A percentile compares a stretch with the other conserved stretches of the same genome.
These are phyloP conservation scores for Sporothrix mexicana DNA, from an alignment of 2,329 filamentous ascomycete species.

Conservation along the genomic window DNA sequence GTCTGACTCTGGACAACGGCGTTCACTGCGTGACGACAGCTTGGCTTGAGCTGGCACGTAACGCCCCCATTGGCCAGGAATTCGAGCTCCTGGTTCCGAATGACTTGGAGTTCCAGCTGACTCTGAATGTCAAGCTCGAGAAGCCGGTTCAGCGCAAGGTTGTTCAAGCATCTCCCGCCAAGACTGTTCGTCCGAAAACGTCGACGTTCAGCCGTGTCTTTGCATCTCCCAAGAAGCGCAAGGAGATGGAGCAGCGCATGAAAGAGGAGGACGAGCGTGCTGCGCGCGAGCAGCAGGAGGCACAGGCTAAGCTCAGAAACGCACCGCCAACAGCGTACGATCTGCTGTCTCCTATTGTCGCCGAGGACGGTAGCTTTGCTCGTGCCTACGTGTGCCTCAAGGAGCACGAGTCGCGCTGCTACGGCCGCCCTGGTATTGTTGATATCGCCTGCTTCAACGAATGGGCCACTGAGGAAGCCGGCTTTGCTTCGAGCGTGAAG, in stretches of 20 bases:
- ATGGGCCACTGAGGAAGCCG: conserved; percentile 88
- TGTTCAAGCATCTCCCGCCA: conserved; percentile 60
- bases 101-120: conserved; percentile 98
- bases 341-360: conserved; percentile 82
- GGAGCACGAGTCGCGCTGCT: conserved; percentile 87
- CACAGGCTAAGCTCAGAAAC: conserved; percentile 65
- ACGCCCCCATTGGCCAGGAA: conserved; percentile 94
- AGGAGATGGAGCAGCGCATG: conserved; percentile 85
- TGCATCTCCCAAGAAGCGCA: conserved; percentile 93
- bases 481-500: conserved; percentile 83
- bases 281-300: conserved; percentile 68
- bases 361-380: conserved; percentile 90
- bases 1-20: conserved; percentile 95
- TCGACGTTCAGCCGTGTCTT: conserved; percentile 92
- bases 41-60: conserved; percentile 90
- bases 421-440: conserved; percentile 83
- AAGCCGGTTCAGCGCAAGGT: conserved; percentile 67
- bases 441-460: conserved; percentile 98
- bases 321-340: conserved; percentile 80
- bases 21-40: conserved; percentile 97
- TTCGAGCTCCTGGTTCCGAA: conserved; percentile 97
- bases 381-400: conserved; percentile 92
- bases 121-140: conserved; percentile 91
- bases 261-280: conserved; percentile 81
- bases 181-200: conserved; percentile 72